Conservation (phyloP, 192 early-diverging fungal species). For the Coemansia brasiliensis region DNA sequence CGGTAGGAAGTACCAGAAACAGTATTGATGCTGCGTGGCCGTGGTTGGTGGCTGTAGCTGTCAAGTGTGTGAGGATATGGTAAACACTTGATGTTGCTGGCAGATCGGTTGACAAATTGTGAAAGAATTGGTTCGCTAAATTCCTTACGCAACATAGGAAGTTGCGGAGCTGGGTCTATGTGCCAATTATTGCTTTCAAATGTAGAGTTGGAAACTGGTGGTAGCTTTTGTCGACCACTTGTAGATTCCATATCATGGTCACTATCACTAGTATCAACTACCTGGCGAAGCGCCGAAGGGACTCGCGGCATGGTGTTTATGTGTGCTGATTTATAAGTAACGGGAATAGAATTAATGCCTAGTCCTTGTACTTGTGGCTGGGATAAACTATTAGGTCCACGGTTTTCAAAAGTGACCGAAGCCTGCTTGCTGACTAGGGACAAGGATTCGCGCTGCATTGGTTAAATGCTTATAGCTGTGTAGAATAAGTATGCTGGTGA, state of each 20-base stretch:
- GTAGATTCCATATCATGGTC: too few species aligned
- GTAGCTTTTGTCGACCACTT: too few species aligned
- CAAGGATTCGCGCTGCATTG: too few species aligned
- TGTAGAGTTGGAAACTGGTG: background rate
- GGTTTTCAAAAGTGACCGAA: too few species aligned
- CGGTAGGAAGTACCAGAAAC: constrained; percentile 28
- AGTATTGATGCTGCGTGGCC: constrained; percentile 28
- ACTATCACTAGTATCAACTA: background rate
- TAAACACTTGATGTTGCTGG: constrained; percentile 16
- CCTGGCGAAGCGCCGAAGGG: constrained; percentile 40
- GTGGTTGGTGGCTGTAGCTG: constrained; percentile 27
- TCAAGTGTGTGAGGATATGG: constrained; percentile 45
- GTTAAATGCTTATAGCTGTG: too few species aligned
- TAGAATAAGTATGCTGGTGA: too few species aligned
- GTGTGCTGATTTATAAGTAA: background rate
- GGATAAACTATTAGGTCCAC: too few species aligned
- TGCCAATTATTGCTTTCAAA: background rate
- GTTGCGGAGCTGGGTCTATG: background rate
- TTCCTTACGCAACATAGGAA: constrained; percentile 24
- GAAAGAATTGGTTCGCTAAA: constrained; percentile 26
- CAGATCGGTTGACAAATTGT: constrained; percentile 14
- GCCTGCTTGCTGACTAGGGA: too few species aligned
- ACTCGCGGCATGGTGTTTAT: constrained; percentile 34
- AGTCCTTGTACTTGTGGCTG: background rate
- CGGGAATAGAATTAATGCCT: background rate